A percentile compares a stretch with the other conserved stretches of the same genome.
These are phyloP conservation scores for Hypoxylon sp. DNA, from an alignment of 2,329 filamentous ascomycete genomes.

Conservation along the genomic window DNA sequence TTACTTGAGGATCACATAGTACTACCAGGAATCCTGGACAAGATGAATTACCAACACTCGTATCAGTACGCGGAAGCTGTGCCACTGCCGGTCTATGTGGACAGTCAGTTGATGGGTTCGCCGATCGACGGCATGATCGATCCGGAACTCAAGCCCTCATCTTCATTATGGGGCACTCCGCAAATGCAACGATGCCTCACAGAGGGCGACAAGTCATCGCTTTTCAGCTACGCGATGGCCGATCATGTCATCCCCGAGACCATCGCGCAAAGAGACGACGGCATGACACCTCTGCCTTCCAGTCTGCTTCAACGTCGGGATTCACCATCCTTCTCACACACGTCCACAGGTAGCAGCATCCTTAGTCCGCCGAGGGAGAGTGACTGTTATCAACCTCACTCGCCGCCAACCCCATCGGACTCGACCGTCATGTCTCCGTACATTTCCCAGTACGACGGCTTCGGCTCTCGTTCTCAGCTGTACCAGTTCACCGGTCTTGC, in stretches of 20 bases:
- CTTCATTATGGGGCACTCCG: slow-evolving; percentile 36
- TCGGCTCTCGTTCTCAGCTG: slow-evolving; percentile 38
- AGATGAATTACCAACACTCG: slow-evolving; percentile 34
- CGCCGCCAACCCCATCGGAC: slow-evolving; percentile 52
- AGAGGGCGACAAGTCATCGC: slow-evolving; percentile 40
- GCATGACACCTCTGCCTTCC: slow-evolving; percentile 32
- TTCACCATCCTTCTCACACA: slow-evolving; percentile 51
- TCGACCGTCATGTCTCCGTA: slow-evolving; percentile 44
- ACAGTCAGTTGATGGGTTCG: slow-evolving; percentile 22
- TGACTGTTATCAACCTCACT: slow-evolving; percentile 48
- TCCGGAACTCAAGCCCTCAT: slow-evolving; percentile 39
- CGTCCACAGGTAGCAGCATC: slow-evolving; percentile 48
- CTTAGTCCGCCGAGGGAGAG: slow-evolving; percentile 52
- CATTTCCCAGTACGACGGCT: slow-evolving; percentile 39
- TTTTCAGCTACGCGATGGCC: slow-evolving; percentile 35
- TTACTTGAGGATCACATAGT: background rate
- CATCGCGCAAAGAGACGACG: slow-evolving; percentile 21
- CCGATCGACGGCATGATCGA: slow-evolving; percentile 38
- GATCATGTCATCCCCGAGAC: slow-evolving; percentile 32
- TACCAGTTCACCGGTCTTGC: slow-evolving; percentile 44
- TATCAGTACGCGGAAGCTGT: slow-evolving; percentile 30
- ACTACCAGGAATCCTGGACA: slow-evolving; percentile 1
- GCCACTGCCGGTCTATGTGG: slow-evolving; percentile 21
- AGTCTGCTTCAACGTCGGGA: slow-evolving; percentile 42
- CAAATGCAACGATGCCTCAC: slow-evolving; percentile 43